Conservation (phyloP, 768 basidiomycete species). For the Mycena rosella region DNA sequence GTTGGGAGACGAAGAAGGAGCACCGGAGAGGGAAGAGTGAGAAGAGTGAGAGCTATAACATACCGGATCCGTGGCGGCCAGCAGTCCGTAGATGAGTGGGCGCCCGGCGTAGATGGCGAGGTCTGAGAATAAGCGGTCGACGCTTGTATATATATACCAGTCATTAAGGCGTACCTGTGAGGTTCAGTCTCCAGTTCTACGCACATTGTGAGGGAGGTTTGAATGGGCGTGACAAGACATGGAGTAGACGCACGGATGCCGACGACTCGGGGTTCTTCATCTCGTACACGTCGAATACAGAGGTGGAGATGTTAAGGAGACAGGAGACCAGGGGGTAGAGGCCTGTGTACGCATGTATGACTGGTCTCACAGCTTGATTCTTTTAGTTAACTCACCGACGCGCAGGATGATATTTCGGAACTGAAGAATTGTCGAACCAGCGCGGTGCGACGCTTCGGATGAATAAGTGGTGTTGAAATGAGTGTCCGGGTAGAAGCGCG, state of each 20-base stretch:
- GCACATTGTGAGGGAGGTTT: neutral
- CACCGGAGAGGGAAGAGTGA: neutral
- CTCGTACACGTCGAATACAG: neutral
- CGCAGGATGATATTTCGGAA: no score
- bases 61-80: conserved; percentile 7
- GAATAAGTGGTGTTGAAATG: no score
- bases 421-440: no score
- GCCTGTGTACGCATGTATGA: conserved; percentile 4
- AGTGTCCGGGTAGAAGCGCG: no score
- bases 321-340: conserved; percentile 10
- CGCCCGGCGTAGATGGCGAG: neutral
- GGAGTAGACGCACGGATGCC: neutral
- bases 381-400: neutral
- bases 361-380: neutral
- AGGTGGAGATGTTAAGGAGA: conserved; percentile 2
- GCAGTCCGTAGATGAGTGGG: no score
- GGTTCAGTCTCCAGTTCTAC: no score
- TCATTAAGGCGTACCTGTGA: no score
- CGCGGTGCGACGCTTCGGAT: no score
- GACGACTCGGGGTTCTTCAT: neutral
- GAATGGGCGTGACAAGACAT: neutral
- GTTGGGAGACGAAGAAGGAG: neutral
- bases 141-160: no score
- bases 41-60: neutral
- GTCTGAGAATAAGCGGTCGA: neutral